Base-by-base conservation (phyloP, 129 eudicot species). In the Chrysanthemum lavandulifolium region DNA sequence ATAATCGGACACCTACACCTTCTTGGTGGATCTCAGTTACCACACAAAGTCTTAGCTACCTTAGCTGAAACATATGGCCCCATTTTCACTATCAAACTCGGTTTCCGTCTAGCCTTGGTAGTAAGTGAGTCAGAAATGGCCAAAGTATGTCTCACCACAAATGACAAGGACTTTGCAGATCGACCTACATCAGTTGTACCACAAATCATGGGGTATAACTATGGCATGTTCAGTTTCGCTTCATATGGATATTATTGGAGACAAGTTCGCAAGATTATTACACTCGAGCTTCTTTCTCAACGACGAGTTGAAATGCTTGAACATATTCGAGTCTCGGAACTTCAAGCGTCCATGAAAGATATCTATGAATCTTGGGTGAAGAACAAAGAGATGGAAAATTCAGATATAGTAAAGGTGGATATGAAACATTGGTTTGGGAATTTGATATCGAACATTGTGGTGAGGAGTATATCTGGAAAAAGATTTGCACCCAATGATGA, bases 21-120 rank as follows among this genome's bases (percentile, higher is more conserved):
- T 29, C 59, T 81, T 3, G 69, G 62, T 12, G 67, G 75, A 11
- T 27, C 61, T 25, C 40, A 48, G 15, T 63, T 64, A 49, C 69
- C 78, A 52, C 78, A 77, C 40, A 36, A 19, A 13, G 68, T 65
- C 13, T 61, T 82, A 23, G 79, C 76, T 16, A 7, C 27, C 56
- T 61, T 82, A 79, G 82, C 86, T 0, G 86, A 82, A 8, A 68
- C 29, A 12, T 48, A 82, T 10, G 86, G 79, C 3, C 86, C 86
- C 0, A 79, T 74, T 2, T 82, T 73, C 55, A 78, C 66, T 45
- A 73, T 82, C 68, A 75, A 74, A 47, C 82, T 82, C 3, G 82
- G 86, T n/a, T 5, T 68, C 13, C 79, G 33, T 13, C 72, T 33
- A 8, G 80, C 71, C 21, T 64, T 82, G 71, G 73, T 78, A 21